Conservation (phyloP, 352 stramenopile species). For the Globisporangium cystogenes region DNA sequence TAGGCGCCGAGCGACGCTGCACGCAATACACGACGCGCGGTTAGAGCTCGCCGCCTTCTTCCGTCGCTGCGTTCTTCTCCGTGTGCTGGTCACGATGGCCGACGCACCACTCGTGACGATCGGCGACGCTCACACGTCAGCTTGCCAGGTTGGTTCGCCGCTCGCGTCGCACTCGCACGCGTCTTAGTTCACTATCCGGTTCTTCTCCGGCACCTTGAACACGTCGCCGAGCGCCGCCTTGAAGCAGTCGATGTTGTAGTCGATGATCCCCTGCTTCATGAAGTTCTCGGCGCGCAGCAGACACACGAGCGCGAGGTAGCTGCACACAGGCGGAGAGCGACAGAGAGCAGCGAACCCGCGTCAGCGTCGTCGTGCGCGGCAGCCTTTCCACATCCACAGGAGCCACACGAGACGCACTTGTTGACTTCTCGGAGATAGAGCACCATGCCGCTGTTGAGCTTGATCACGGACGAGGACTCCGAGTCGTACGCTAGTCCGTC, state of each 20-base stretch:
- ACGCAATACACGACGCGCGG: background rate
- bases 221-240: conserved; percentile 91
- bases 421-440: conserved; percentile 92
- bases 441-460: conserved; percentile 97
- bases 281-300: conserved; percentile 96
- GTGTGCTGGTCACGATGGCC: no score
- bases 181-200: conserved; percentile 30
- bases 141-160: background rate
- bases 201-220: conserved; percentile 71
- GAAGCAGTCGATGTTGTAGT: conserved; percentile 99
- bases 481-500: conserved; percentile 94
- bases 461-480: conserved; percentile 96
- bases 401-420: conserved; percentile 45
- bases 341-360: conserved; percentile 3
- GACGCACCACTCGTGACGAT: no score
- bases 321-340: conserved; percentile 15
- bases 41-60: background rate
- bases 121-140: no score
- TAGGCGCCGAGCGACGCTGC: conserved; percentile 15
- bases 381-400: background rate
- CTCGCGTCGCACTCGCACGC: background rate
- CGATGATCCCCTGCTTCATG: conserved; percentile 96
- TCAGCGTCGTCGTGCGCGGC: no score
- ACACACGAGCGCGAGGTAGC: conserved; percentile 97
- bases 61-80: no score